phyloP scores from a whole-genome alignment of 2,329 filamentous ascomycete genomes.

The Xylaria sp. region DNA sequence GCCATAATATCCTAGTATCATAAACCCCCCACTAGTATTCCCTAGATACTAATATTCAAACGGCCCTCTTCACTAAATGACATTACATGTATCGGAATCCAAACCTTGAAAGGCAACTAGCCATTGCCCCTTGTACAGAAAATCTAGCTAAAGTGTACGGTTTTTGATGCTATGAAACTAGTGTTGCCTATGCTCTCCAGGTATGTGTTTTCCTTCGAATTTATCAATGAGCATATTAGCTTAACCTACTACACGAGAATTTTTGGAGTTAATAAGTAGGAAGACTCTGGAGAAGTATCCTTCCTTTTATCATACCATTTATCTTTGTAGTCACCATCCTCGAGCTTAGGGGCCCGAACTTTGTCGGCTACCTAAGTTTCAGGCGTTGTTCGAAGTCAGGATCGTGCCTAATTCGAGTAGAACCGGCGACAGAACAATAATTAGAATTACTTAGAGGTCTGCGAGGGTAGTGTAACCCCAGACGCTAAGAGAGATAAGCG shows the following conservation, averaged over 20 bases:
- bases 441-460: not conserved
- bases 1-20: not conserved
- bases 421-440: not conserved
- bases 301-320: not conserved
- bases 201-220: not conserved
- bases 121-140: not conserved
- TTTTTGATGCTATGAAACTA: not conserved
- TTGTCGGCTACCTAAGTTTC: not conserved
- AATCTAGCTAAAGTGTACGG: not conserved
- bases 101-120: not conserved
- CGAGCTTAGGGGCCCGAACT: not conserved
- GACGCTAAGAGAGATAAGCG: not conserved
- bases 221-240: too few relatives aligned
- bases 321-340: not conserved
- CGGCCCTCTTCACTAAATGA: not conserved
- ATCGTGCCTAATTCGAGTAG: not conserved
- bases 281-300: not conserved
- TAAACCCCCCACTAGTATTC: not conserved
- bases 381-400: not conserved
- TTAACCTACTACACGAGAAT: too few relatives aligned
- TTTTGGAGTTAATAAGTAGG: not conserved
- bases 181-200: not conserved
- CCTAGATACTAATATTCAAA: not conserved
- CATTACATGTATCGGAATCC: not conserved
- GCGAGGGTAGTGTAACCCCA: not conserved